These are phyloP conservation scores for Xylariaceae sp. DNA, from an alignment of 2,329 filamentous ascomycete genomes.

Conservation along the genomic window DNA sequence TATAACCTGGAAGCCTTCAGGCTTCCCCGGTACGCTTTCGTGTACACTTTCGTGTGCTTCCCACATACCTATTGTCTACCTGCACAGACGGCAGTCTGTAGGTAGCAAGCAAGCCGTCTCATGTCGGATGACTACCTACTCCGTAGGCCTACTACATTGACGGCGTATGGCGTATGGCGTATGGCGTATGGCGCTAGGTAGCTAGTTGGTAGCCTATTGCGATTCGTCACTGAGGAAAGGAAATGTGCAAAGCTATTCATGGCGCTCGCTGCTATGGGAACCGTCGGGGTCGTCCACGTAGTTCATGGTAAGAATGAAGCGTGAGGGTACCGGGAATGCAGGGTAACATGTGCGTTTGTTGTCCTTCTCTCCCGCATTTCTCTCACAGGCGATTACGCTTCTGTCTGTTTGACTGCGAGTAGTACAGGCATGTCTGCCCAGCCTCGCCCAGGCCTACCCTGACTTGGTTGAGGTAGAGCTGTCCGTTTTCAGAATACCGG, in stretches of 20 bases:
- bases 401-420: conserved; percentile 6
- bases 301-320: conserved; percentile 6
- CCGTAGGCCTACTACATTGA: conserved; percentile 1
- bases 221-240: not conserved
- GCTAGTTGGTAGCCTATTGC: not conserved
- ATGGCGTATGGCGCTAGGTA: not conserved
- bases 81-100: not conserved
- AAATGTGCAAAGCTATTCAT: not conserved
- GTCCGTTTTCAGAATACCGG: conserved; percentile 15
- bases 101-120: not conserved
- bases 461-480: conserved; percentile 1
- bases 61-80: too few species aligned
- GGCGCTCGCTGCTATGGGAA: not conserved
- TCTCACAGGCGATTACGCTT: conserved; percentile 12
- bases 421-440: conserved; percentile 6
- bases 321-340: conserved; percentile 20
- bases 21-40: not conserved
- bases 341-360: conserved; percentile 13
- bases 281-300: not conserved
- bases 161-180: not conserved
- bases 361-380: conserved; percentile 15
- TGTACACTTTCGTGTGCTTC: not conserved
- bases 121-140: not conserved
- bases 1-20: not conserved
- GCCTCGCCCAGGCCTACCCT: not conserved